phyloP scores from a whole-genome alignment of 768 basidiomycete genomes.

The Lentinula aciculospora region DNA sequence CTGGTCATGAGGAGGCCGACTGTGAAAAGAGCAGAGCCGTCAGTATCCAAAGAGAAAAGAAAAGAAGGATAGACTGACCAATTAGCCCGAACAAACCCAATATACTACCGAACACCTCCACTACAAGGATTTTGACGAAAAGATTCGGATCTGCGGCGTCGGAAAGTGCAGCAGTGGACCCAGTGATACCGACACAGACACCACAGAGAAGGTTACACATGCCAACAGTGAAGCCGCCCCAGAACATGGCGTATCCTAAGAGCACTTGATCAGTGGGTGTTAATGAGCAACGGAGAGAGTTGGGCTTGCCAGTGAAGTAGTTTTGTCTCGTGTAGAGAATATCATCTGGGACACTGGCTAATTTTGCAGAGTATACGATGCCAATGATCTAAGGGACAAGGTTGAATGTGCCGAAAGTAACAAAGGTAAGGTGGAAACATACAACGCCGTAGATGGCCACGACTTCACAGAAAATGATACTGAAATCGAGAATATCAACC shows the following conservation, averaged over 20 bases:
- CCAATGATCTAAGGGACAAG: slow-evolving; percentile 74
- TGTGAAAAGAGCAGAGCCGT: slow-evolving; percentile 21
- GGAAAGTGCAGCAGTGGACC: slow-evolving; percentile 90
- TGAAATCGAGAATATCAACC: slow-evolving; percentile 21
- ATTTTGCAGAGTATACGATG: slow-evolving; percentile 90
- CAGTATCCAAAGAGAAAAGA: neutral
- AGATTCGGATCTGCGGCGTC: slow-evolving; percentile 93
- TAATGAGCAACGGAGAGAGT: neutral
- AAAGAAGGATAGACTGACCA: slow-evolving; percentile 43
- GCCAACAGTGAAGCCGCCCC: slow-evolving; percentile 94
- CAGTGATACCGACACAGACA: slow-evolving; percentile 89
- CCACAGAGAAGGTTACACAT: slow-evolving; percentile 94
- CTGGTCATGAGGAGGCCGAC: slow-evolving; percentile 81
- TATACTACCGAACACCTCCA: slow-evolving; percentile 92
- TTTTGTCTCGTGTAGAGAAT: slow-evolving; percentile 79
- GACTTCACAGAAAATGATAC: slow-evolving; percentile 99
- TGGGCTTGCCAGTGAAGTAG: slow-evolving; percentile 77
- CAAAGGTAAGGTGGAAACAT: slow-evolving; percentile 23
- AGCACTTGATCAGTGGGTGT: neutral
- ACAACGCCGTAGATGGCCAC: slow-evolving; percentile 98
- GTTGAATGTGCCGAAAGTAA: neutral
- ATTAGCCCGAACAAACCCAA: slow-evolving; percentile 91
- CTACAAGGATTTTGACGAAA: slow-evolving; percentile 95
- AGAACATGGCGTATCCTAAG: slow-evolving; percentile 90
- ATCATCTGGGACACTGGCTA: slow-evolving; percentile 54